Conservation (phyloP, 176 grass and related monocot genomes). For the Eremochloa ophiuroides region DNA sequence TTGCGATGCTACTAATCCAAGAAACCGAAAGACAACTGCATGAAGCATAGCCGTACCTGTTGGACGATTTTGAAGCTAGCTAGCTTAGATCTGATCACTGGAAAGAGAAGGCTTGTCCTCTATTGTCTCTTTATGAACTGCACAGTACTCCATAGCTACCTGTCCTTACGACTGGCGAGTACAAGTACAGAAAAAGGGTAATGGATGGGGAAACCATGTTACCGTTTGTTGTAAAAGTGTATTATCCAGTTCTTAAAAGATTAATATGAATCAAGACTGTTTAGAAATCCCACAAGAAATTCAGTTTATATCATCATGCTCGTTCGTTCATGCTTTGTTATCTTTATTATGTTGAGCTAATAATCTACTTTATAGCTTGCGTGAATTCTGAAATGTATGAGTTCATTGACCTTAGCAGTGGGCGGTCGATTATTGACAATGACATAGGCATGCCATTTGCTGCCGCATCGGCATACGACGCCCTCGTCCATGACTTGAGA, state of each 20-base stretch:
- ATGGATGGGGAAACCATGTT: background rate
- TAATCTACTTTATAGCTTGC: background rate
- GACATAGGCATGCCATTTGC: background rate
- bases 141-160: background rate
- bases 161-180: background rate
- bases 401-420: background rate
- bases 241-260: background rate
- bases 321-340: background rate
- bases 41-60: background rate
- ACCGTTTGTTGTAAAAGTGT: background rate
- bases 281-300: background rate
- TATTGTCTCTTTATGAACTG: background rate
- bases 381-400: background rate
- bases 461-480: background rate
- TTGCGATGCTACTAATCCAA: conserved; percentile 1
- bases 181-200: background rate
- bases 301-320: background rate
- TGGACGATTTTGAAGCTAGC: background rate
- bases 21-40: background rate
- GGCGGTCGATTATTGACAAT: background rate
- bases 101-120: conserved; percentile 2
- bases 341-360: background rate
- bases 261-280: background rate
- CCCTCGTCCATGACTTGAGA: background rate
- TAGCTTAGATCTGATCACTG: background rate